Evolutionary conservation across 352 stramenopile species (phyloP), one percentile per base, ranked within the genome.

Genomic region (Phytophthora quininea): DNA sequence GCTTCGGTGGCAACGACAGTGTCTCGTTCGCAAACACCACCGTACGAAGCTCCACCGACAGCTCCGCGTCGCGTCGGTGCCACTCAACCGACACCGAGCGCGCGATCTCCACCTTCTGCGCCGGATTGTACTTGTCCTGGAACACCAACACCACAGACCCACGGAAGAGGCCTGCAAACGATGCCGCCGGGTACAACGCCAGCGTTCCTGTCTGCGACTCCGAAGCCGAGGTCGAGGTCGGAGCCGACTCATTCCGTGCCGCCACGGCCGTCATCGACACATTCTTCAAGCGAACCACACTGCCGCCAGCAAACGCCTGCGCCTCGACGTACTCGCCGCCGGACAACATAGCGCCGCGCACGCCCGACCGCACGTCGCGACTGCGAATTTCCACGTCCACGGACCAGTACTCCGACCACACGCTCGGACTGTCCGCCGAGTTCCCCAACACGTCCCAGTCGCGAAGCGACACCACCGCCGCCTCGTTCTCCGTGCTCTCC

Each of bases 401-500:
- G 35, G 35, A 40, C 35, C 35, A 40, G 35, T 40, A 40, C 35
- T 40, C 35, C 35, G 35, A 40, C 35, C 35, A 40, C 35, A 40
- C 10, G 35, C 35, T 40, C 35, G 35, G 35, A 11, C 35, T 40
- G 35, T 40, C 35, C 35, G 10, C 6, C 10, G 35, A 40, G 6
- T 40, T 11, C 6, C 35, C 35, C 6, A 40, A 11, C 10, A 40
- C 6, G 35, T 40, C 35, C 35, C 35, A 40, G 6, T 6, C 35
- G 35, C 35, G 6, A 6, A 40, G 6, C 6, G 35, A 40, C 35
- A 40, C 35, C 35, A 40, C 6, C 35, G 35, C 35, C 6, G 35
- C 35, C n/a, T 37, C n/a, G 51, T 37, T 30, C 48, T 54, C 48
- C 30, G 29, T 54, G 48, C 33, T 57, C 32, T 57, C 35, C 48